Evolutionary conservation across 495 filamentous ascomycete genomes (phyloP).

Genomic region (Apodospora peruviana): DNA sequence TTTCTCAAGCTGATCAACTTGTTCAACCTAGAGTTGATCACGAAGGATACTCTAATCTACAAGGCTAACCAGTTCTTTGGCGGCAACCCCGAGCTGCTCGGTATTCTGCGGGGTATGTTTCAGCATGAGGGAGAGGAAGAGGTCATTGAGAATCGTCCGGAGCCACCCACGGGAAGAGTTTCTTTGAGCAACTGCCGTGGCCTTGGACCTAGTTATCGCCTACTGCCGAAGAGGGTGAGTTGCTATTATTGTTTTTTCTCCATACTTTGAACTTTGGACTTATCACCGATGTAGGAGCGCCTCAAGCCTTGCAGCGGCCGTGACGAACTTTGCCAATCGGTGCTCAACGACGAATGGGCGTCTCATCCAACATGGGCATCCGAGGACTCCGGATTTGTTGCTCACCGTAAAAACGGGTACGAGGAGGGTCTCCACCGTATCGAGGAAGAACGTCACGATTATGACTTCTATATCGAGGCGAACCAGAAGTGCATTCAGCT

Average conservation of each 20-base stretch:
- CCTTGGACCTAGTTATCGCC: slow-evolving; percentile 87
- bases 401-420: slow-evolving; percentile 89
- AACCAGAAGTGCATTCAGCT: slow-evolving; percentile 90
- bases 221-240: slow-evolving; percentile 74
- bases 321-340: slow-evolving; percentile 84
- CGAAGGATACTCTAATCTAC: slow-evolving; percentile 69
- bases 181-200: slow-evolving; percentile 90
- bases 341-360: slow-evolving; percentile 97
- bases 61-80: slow-evolving; percentile 84
- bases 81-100: slow-evolving; percentile 77
- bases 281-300: slow-evolving; percentile 56
- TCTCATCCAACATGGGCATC: slow-evolving; percentile 99
- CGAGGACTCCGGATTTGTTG: slow-evolving; percentile 96
- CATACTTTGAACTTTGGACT: too few species aligned
- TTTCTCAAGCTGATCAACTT: slow-evolving; percentile 95
- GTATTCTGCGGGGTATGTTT: slow-evolving; percentile 78
- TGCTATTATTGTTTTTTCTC: not conserved
- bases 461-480: slow-evolving; percentile 96
- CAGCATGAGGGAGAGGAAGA: slow-evolving; percentile 66
- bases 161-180: slow-evolving; percentile 66
- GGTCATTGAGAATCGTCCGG: slow-evolving; percentile 70
- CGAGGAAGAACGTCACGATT: slow-evolving; percentile 97
- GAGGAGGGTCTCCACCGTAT: slow-evolving; percentile 93
- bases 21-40: slow-evolving; percentile 85
- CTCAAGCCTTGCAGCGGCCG: slow-evolving; percentile 85